These are phyloP conservation scores for Aspergillus calidoustus DNA, from an alignment of 2,329 filamentous ascomycete genomes.

Conservation along the genomic window DNA sequence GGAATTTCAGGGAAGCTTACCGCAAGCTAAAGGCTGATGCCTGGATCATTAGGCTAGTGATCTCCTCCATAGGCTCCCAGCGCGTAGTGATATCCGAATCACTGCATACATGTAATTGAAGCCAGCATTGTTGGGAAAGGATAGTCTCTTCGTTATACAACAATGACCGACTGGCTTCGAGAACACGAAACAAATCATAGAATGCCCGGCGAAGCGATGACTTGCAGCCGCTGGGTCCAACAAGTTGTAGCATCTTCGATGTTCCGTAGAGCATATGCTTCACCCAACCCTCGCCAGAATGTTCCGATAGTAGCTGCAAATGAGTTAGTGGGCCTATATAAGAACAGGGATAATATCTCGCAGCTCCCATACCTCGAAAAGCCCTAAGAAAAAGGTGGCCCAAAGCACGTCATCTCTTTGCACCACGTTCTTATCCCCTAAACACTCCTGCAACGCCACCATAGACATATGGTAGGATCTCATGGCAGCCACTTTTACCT, in stretches of 20 bases:
- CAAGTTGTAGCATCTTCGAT: slow-evolving; percentile 8
- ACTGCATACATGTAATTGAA: background rate
- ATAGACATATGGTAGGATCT: background rate
- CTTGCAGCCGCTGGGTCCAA: slow-evolving; percentile 9
- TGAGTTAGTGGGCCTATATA: background rate
- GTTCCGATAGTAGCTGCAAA: background rate
- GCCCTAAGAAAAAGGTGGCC: slow-evolving; percentile 10
- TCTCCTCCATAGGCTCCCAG: slow-evolving; percentile 6
- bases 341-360: too few relatives aligned
- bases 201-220: slow-evolving; percentile 9
- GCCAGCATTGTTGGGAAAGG: slow-evolving; percentile 8
- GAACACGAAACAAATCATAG: slow-evolving; percentile 16
- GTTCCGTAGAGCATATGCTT: background rate
- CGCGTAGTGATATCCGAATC: background rate
- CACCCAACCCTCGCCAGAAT: background rate
- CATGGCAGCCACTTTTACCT: background rate
- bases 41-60: background rate
- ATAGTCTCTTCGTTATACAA: slow-evolving; percentile 14
- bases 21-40: slow-evolving; percentile 1
- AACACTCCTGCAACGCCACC: background rate
- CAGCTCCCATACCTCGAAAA: slow-evolving; percentile 8
- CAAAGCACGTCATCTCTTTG: slow-evolving; percentile 11
- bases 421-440: background rate
- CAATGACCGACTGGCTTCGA: slow-evolving; percentile 15
- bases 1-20: background rate